Evolutionary conservation across 2,329 filamentous ascomycete genomes (phyloP).

Genomic region (Erysiphe pisi): DNA sequence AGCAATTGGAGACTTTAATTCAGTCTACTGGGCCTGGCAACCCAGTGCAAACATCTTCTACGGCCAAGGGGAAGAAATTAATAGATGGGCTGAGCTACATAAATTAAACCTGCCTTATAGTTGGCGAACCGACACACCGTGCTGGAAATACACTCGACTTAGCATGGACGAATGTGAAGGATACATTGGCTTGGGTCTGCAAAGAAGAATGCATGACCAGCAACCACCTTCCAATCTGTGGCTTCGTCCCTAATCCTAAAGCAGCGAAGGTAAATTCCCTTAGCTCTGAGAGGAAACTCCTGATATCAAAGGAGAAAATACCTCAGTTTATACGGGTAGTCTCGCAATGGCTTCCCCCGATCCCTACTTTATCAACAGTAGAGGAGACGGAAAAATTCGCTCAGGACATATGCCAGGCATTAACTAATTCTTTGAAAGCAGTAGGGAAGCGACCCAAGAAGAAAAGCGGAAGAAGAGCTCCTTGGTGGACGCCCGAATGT

Average conservation of each 20-base stretch:
- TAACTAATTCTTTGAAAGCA: neutral
- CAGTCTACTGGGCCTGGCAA: neutral
- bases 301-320: neutral
- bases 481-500: neutral
- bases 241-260: neutral
- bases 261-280: neutral
- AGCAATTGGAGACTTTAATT: neutral
- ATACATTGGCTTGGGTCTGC: too few relatives aligned
- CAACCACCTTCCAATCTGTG: constrained; percentile 1
- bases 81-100: neutral
- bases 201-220: neutral
- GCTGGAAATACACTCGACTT: neutral
- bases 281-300: neutral
- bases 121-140: neutral
- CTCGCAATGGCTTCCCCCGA: neutral
- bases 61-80: neutral
- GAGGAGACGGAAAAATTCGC: neutral
- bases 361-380: neutral
- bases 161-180: neutral
- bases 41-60: neutral
- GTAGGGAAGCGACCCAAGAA: neutral
- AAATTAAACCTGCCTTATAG: neutral
- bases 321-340: neutral
- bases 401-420: neutral
- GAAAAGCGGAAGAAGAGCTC: neutral